Evolutionary conservation across 75 land plant species (phyloP), one percentile per base, ranked within the genome.

Genomic region (Larix kaempferi): DNA sequence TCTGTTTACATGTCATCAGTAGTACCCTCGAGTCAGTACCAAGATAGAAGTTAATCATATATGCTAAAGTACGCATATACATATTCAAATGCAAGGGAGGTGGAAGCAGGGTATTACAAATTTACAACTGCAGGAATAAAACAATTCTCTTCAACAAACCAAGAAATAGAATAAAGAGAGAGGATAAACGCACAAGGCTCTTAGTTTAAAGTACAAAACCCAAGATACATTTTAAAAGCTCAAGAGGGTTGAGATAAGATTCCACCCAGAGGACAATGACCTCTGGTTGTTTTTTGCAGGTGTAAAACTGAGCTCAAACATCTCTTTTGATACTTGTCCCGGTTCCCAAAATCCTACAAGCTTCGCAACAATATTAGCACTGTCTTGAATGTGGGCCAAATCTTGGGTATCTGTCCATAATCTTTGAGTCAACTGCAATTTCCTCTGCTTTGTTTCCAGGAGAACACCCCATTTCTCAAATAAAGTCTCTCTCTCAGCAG

Each of bases 301-400:
- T 44, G 85, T 37, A 71, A 92, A 91, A 59, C 74, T 94, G 54
- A 94, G 89, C 57, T 84, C 90, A 81, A 94, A 94, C 96, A 96
- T 96, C 86, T 96, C 99, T 80, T 87, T 91, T 23, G 88, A 79
- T 26, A 69, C 86, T 39, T 77, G 82, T 29, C 88, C 90, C 49
- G 80, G 74, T 64, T 86, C 88, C 41, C 85, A 82, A 61, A 89
- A 88, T 16, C 94, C 94, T 10, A 89, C 83, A 2, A 91, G 80
- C 76, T 85, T 87, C 6, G 90, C 87, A 41, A 94, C 85, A 16
- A 91, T n/a, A 5, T 77, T 44, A n/a, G 94, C 96, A 62, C 96
- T 91, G 56, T 82, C 84, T 29, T 65, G 73, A 44, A 88, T 82
- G 60, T 92, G 96, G 1, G 84, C 79, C 80, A 87, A 79, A 71